A percentile compares a stretch with the other conserved stretches of the same genome.
Evolutionary conservation across 2,329 filamentous ascomycete genomes (phyloP).

Genomic region (Colletotrichum zoysiae): DNA sequence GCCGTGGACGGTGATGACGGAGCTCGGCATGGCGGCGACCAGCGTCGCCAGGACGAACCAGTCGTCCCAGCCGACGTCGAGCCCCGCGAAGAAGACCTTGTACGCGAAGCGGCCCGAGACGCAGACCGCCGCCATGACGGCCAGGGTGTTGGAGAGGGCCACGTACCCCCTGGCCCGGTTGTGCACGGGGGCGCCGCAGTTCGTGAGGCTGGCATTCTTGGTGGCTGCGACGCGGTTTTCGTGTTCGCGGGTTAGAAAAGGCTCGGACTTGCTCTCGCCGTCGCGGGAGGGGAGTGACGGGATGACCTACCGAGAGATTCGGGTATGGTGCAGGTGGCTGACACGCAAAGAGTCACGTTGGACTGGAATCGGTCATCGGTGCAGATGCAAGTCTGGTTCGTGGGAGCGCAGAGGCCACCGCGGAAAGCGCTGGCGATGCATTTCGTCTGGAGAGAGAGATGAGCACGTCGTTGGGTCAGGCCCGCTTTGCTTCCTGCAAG

Average conservation of each 20-base stretch:
- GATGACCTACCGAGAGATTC: constrained; percentile 40
- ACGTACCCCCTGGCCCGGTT: constrained; percentile 51
- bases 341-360: constrained; percentile 43
- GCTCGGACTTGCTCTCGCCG: neutral
- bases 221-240: constrained; percentile 35
- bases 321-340: constrained; percentile 43
- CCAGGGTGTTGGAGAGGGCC: constrained; percentile 48
- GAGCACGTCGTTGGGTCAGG: neutral
- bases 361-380: constrained; percentile 40
- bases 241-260: neutral
- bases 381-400: constrained; percentile 46
- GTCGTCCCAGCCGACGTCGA: constrained; percentile 53
- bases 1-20: constrained; percentile 48
- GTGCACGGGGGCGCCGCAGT: constrained; percentile 45
- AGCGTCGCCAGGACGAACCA: constrained; percentile 49
- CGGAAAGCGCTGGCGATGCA: constrained; percentile 37
- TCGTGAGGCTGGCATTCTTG: constrained; percentile 46
- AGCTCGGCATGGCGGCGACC: constrained; percentile 47
- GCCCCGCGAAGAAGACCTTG: constrained; percentile 49
- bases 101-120: constrained; percentile 54
- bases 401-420: constrained; percentile 41
- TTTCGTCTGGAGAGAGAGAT: constrained; percentile 24
- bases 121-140: constrained; percentile 52
- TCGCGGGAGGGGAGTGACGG: neutral
- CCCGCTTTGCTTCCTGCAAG: neutral